Base-by-base conservation (phyloP, 495 filamentous ascomycete genomes). In the Daldinia childiae region DNA sequence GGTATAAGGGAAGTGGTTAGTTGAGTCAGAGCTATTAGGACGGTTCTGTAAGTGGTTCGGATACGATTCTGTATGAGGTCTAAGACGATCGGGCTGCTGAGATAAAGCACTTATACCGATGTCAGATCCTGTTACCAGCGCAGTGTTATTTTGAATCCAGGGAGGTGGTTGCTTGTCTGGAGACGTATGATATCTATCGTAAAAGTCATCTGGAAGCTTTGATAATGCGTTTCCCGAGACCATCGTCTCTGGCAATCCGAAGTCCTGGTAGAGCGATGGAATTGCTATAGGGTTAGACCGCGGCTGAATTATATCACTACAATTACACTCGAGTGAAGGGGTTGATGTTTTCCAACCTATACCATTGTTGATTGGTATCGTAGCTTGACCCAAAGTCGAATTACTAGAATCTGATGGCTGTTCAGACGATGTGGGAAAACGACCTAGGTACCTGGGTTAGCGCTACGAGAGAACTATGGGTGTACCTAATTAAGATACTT, bases 91-190 rank as follows among this genome's bases (percentile, higher is more conserved):
- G 9, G 67, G 55, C 36, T 64, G n/a, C 12, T 55, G 55, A 38
- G 56, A 69, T 34, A 60, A 36, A 19, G 61, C n/a, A 14, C 52
- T 45, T 27, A 69, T 14, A 6, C 55, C 67, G 0, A 48, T 24
- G 8, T 55, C 43, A 34, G 24, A 17, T 17, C 34, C 26, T 34
- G n/a, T 39, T 57, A 19, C 41, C 7, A 21, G 41, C 41, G 6
- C 41, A 21, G 41, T 21, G 8, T 27, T 8, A 15, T 43, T 36
- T n/a, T 11, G 59, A 27, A 12, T 21, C 26, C 50, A 32, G 39
- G 26, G 24, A 27, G 36, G 26, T 56, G 58, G 17, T 30, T 26
- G 27, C 14, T 41, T 39, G 50, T 56, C 38, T 14, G 39, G 26
- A 21, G 38, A 64, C 24, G 15, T 45, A 52, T 61, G 1, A 6